Conservation (phyloP, 768 basidiomycete genomes). For the Mycena capillaripes region DNA sequence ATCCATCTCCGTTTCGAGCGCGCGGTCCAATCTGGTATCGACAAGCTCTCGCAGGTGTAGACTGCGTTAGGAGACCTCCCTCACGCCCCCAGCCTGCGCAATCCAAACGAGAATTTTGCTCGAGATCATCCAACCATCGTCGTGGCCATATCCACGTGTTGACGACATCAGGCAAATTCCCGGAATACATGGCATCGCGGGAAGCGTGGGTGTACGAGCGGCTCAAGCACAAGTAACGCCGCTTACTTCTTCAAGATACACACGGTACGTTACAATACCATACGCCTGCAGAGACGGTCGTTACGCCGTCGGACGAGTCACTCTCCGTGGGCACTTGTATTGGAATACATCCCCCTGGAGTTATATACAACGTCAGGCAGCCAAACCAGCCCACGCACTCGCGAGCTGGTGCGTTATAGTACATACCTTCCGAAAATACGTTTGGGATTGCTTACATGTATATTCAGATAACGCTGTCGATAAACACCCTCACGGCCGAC, state of each 20-base stretch:
- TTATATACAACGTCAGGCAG: too few relatives aligned
- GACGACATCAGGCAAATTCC: neutral
- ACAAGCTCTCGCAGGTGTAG: neutral
- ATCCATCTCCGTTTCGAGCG: neutral
- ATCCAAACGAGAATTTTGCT: neutral
- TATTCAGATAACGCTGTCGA: too few relatives aligned
- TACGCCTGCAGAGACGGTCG: neutral
- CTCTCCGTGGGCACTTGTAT: neutral
- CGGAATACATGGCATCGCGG: neutral
- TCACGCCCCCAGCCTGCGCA: too few relatives aligned
- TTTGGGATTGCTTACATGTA: too few relatives aligned
- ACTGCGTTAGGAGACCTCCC: neutral
- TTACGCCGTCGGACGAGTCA: neutral
- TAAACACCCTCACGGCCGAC: too few relatives aligned
- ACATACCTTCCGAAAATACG: too few relatives aligned
- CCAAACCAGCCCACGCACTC: too few relatives aligned
- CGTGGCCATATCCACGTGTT: neutral
- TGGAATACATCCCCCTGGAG: neutral
- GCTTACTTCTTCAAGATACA: neutral
- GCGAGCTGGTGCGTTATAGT: too few relatives aligned
- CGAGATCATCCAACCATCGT: conserved; percentile 1
- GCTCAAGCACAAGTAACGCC: neutral
- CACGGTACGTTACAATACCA: neutral
- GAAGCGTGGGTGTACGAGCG: neutral
- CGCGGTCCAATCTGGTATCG: neutral